phyloP scores from a whole-genome alignment of 345 rosid species.

The rapeseed (Brassica napus) region DNA sequence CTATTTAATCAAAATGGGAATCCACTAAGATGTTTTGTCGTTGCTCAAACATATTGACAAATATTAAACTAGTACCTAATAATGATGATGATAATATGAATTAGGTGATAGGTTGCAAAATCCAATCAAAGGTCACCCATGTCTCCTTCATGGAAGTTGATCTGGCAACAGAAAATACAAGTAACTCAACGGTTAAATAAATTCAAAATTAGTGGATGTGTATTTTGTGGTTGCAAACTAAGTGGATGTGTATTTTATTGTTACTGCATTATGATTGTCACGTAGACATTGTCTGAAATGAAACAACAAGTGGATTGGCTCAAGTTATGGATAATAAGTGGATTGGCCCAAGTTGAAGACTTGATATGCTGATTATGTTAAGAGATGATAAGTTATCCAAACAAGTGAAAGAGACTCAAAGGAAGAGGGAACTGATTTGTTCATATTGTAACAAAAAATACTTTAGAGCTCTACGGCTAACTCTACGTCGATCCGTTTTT shows the following conservation, averaged over 20 bases:
- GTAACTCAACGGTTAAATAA: slow-evolving; percentile 11
- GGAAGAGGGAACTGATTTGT: too few relatives aligned
- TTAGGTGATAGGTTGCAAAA: slow-evolving; percentile 39
- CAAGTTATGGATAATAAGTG: too few relatives aligned
- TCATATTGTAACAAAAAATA: too few relatives aligned
- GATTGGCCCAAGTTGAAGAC: too few relatives aligned
- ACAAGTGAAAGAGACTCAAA: too few relatives aligned
- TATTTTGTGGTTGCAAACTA: slow-evolving; percentile 30
- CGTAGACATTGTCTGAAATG: background rate
- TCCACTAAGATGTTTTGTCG: slow-evolving; percentile 42
- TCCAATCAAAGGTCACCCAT: slow-evolving; percentile 38
- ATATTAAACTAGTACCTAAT: slow-evolving; percentile 10
- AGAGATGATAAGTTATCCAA: too few relatives aligned
- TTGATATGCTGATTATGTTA: too few relatives aligned
- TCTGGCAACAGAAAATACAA: slow-evolving; percentile 36
- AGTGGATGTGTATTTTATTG: slow-evolving; percentile 27
- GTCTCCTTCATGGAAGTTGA: slow-evolving; percentile 43
- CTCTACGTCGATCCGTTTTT: too few relatives aligned
- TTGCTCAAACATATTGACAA: slow-evolving; percentile 31
- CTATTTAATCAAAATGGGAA: slow-evolving; percentile 26
- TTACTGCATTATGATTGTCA: slow-evolving; percentile 1
- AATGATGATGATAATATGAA: slow-evolving; percentile 24
- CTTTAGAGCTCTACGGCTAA: too few relatives aligned
- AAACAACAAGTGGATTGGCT: too few relatives aligned
- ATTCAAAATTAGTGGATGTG: slow-evolving; percentile 28